Base-by-base conservation (phyloP, 495 filamentous ascomycete genomes). In the Penicillium herquei region DNA sequence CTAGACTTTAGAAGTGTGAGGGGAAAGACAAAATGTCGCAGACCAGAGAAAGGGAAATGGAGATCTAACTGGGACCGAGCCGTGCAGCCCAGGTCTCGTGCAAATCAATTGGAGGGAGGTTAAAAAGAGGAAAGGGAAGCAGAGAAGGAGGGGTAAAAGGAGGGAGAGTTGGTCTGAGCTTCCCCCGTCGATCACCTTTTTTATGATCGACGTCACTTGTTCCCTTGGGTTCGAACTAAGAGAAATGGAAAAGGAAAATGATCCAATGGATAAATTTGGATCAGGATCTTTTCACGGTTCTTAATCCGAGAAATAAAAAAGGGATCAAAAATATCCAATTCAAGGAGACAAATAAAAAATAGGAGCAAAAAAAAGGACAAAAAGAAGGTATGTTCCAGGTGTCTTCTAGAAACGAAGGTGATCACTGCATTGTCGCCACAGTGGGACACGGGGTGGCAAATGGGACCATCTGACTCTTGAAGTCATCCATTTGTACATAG, bases 361-460 rank as follows among this genome's bases (percentile, higher is more conserved):
- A 17, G 10, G 40, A 48, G 9, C 2, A 13, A 37, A 37, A 37
- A 51, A 26, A 18, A 42, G 32, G n/a, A 50, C 40, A 41, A 39
- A 14, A 32, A 39, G 30, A 47, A 47, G 18, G 26, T 37, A 35
- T 31, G 47, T 64, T 68, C 65, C 56, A 62, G 54, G 62, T 48
- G 62, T 68, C 58, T 65, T 68, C 62, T 66, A 66, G 64, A 66
- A 63, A 54, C 31, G 39, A 49, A 51, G 48, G 59, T 57, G 39
- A 61, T 55, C 51, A 49, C 55, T 54, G 39, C 35, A 56, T 56
- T 56, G 57, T 43, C 44, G 51, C 56, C 50, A 54, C 13, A 41
- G 51, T 58, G 46, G 56, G 46, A 54, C 49, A 32, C 12, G 39
- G 45, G 40, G 58, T 63, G 60, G 60, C 60, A 46, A 63, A 54